A percentile compares a stretch with the other conserved stretches of the same genome.
These are phyloP conservation scores for Kwoniella shandongensis DNA, from an alignment of 768 basidiomycete genomes.

Conservation along the genomic window DNA sequence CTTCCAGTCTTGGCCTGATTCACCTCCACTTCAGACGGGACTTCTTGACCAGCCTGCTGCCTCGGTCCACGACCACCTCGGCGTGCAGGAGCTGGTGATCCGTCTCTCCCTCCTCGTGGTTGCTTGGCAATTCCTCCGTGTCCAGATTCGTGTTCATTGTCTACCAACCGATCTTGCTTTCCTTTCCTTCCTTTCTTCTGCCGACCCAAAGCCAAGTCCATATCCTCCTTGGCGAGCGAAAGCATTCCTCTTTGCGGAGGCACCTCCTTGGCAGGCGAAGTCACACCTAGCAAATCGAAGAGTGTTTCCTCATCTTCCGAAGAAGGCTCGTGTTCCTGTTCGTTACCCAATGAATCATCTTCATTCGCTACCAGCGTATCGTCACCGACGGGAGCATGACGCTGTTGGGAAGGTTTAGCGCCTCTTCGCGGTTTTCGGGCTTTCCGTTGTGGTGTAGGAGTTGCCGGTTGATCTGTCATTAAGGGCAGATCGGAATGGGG, in stretches of 20 bases:
- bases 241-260: conserved; percentile 8
- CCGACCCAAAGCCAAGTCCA: conserved; percentile 12
- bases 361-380: not conserved
- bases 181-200: conserved; percentile 1
- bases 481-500: not conserved
- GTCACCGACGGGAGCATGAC: not conserved
- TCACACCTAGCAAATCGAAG: conserved; percentile 19
- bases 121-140: no score
- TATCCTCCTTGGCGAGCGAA: conserved; percentile 15
- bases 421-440: conserved; percentile 3
- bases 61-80: no score
- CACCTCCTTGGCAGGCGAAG: conserved; percentile 5
- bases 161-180: conserved; percentile 8
- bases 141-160: no score
- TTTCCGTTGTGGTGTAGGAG: conserved; percentile 19
- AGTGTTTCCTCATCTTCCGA: conserved; percentile 25
- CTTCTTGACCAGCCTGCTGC: no score
- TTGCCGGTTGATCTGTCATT: conserved; percentile 19
- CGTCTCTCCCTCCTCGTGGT: no score
- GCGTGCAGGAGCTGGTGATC: no score
- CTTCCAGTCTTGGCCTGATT: no score
- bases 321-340: conserved; percentile 5
- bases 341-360: not conserved
- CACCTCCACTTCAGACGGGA: no score
- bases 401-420: conserved; percentile 12